Conservation (phyloP, 352 stramenopile genomes). For the Phytophthora sojae region DNA sequence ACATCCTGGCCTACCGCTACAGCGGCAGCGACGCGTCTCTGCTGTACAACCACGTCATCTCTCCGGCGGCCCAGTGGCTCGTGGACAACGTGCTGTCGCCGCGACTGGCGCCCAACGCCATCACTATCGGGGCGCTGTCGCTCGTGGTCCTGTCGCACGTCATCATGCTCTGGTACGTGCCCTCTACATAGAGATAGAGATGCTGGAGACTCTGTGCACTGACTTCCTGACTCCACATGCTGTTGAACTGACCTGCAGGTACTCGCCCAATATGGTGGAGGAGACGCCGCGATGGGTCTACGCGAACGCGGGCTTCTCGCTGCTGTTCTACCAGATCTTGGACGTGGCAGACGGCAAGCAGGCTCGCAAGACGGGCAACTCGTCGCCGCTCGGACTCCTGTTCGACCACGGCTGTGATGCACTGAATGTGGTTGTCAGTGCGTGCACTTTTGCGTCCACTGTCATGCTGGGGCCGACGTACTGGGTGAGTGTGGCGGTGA, state of each 20-base stretch:
- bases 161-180: constrained; percentile 72
- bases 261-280: constrained; percentile 88
- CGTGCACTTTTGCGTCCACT: constrained; percentile 85
- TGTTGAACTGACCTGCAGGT: constrained; percentile 23
- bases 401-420: constrained; percentile 90
- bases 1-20: constrained; percentile 85
- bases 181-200: background rate
- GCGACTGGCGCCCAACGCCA: constrained; percentile 80
- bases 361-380: constrained; percentile 87
- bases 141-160: constrained; percentile 78
- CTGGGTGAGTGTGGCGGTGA: constrained; percentile 68
- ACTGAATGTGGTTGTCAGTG: constrained; percentile 85
- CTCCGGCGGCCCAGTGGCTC: constrained; percentile 75
- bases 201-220: background rate
- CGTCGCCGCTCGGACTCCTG: constrained; percentile 81
- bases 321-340: constrained; percentile 86
- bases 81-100: constrained; percentile 80
- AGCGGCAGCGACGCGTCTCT: constrained; percentile 85
- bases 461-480: constrained; percentile 88
- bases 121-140: constrained; percentile 80
- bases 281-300: constrained; percentile 82
- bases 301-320: constrained; percentile 62
- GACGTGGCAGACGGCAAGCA: constrained; percentile 90
- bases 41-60: constrained; percentile 88
- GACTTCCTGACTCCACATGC: no score